phyloP scores from a whole-genome alignment of 2,329 filamentous ascomycete species.

The Cordyceps cateniannulata region DNA sequence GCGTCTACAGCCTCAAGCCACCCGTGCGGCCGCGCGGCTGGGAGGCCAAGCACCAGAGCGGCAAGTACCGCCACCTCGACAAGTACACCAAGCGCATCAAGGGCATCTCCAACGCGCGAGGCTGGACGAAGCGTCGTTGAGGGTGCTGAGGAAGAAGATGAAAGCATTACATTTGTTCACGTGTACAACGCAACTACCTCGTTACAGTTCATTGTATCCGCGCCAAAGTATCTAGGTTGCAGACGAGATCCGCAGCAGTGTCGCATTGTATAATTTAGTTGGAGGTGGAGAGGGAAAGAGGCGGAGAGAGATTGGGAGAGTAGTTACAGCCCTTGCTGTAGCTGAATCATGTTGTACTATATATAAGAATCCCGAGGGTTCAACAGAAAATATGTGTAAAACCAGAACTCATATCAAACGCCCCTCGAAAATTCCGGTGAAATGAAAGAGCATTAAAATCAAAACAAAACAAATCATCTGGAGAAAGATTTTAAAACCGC shows the following conservation, averaged over 20 bases:
- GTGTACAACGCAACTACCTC: background rate
- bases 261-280: background rate
- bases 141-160: background rate
- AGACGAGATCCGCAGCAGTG: background rate
- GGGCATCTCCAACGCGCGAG: conserved; percentile 35
- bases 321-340: background rate
- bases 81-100: conserved; percentile 57
- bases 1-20: conserved; percentile 60
- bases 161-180: background rate
- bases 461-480: background rate
- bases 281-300: background rate
- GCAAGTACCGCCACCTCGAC: conserved; percentile 59
- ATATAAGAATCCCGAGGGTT: background rate
- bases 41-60: conserved; percentile 59
- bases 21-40: conserved; percentile 56
- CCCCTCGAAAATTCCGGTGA: background rate
- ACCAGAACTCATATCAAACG: background rate
- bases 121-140: conserved; percentile 35
- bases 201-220: background rate
- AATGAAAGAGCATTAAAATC: background rate
- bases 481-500: background rate
- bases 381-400: background rate
- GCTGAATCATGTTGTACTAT: conserved; percentile 9
- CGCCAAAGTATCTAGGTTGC: background rate
- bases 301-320: background rate